phyloP scores from a whole-genome alignment of 192 early-diverging fungal species.

The Entomortierella beljakovae region DNA sequence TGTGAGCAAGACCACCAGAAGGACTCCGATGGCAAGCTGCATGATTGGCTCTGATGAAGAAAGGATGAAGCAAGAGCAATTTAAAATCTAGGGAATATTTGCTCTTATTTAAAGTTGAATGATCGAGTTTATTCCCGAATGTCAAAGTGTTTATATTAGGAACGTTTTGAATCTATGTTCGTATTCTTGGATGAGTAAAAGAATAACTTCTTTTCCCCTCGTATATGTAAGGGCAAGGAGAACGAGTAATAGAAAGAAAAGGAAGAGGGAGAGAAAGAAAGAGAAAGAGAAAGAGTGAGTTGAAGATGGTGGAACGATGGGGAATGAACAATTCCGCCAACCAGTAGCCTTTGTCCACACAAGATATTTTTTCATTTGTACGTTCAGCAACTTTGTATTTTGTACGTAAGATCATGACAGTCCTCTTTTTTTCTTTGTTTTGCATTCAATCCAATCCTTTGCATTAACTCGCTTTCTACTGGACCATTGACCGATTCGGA shows the following conservation, averaged over 20 bases:
- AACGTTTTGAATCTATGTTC: neutral
- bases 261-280: neutral
- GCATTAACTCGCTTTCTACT: neutral
- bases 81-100: neutral
- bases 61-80: neutral
- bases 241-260: conserved; percentile 3
- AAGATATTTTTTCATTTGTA: no score
- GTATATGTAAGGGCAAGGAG: no score
- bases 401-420: neutral
- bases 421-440: neutral
- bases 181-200: neutral
- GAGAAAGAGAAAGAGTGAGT: neutral
- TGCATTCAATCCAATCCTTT: neutral
- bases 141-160: neutral
- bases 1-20: conserved; percentile 72
- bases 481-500: neutral
- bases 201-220: no score
- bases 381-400: no score
- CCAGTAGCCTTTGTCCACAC: neutral
- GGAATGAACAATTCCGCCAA: neutral
- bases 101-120: neutral
- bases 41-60: conserved; percentile 26
- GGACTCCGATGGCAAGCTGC: conserved; percentile 66
- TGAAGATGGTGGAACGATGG: neutral
- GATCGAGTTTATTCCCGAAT: neutral